phyloP scores from a whole-genome alignment of 2,329 filamentous ascomycete genomes.

The Scedosporium apiospermum region DNA sequence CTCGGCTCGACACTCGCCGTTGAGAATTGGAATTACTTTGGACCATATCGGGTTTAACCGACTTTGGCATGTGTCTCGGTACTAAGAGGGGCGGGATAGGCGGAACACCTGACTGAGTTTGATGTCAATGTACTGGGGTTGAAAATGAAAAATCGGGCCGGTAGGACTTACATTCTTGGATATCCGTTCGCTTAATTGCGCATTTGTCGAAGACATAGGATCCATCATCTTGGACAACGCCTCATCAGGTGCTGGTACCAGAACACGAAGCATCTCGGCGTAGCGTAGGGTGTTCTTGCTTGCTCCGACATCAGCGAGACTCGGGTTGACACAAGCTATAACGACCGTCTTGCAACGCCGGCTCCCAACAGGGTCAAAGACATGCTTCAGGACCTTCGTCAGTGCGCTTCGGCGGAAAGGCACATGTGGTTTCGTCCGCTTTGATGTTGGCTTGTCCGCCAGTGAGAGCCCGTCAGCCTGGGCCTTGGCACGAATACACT shows the following conservation, averaged over 20 bases:
- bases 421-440: conserved; percentile 26
- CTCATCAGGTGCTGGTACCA: conserved; percentile 19
- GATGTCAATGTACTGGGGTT: background rate
- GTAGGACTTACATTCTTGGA: background rate
- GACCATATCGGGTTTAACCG: background rate
- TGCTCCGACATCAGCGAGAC: conserved; percentile 29
- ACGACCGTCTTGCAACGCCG: conserved; percentile 32
- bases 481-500: conserved; percentile 38
- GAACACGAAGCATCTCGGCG: conserved; percentile 34
- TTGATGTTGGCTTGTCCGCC: background rate
- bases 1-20: conserved; percentile 17
- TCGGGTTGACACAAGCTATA: conserved; percentile 37
- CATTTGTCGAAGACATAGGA: conserved; percentile 12
- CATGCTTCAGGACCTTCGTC: conserved; percentile 38
- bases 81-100: background rate
- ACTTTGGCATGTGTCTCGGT: background rate
- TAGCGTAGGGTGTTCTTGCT: conserved; percentile 40
- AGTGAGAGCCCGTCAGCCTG: conserved; percentile 18
- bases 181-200: background rate
- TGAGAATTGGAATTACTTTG: background rate
- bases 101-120: background rate
- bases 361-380: conserved; percentile 33
- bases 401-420: conserved; percentile 36
- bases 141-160: background rate
- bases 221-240: conserved; percentile 15